Conservation (phyloP, 192 early-diverging fungal species). For the Phycomyces nitens region DNA sequence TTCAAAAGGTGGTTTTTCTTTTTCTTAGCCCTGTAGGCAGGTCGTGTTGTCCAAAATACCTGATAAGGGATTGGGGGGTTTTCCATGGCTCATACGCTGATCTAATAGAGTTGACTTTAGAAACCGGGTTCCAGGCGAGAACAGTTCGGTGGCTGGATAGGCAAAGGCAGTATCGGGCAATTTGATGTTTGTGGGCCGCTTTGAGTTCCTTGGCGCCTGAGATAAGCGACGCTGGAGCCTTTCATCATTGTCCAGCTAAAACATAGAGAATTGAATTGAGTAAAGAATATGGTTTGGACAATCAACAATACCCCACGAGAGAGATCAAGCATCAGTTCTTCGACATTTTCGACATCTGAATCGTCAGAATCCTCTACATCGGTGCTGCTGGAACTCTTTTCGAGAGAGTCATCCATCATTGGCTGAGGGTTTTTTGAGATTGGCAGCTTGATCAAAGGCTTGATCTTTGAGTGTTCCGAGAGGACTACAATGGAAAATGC, state of each 20-base stretch:
- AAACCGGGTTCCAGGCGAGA: neutral
- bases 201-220: conserved; percentile 1
- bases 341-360: conserved; percentile 12
- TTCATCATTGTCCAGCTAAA: neutral
- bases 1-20: too few relatives aligned
- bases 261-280: neutral
- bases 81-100: too few relatives aligned
- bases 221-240: neutral
- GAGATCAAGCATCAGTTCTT: conserved; percentile 5
- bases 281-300: too few relatives aligned
- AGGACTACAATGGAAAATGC: too few relatives aligned
- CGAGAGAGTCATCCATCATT: neutral
- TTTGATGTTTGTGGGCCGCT: neutral
- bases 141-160: neutral
- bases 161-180: neutral
- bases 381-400: neutral
- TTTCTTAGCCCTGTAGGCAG: too few relatives aligned
- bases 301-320: conserved; percentile 4
- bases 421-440: neutral
- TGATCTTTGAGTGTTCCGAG: too few relatives aligned
- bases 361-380: conserved; percentile 12
- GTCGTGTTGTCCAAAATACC: too few relatives aligned
- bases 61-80: too few relatives aligned
- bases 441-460: neutral
- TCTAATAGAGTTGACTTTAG: neutral